Evolutionary conservation across 2,329 filamentous ascomycete species (phyloP), one percentile per base, ranked within the genome.

Genomic region (Pseudopyricularia cyperi): DNA sequence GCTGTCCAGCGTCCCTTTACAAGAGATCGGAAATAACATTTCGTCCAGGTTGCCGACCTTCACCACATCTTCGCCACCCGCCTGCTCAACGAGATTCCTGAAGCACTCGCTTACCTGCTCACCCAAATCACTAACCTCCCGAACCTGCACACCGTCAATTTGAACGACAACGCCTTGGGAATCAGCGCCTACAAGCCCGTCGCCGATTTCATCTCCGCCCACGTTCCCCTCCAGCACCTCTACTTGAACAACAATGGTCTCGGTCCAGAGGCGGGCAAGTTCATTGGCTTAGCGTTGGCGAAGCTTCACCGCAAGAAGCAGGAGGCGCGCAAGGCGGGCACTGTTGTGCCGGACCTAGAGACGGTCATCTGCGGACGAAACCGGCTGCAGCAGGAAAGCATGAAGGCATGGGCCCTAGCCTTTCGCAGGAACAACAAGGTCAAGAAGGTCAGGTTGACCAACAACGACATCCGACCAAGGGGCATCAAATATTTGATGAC

Each of bases 181-280:
- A 81, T 96, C 55, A 96, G 95, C 70, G 95, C 89, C 15, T 87
- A 94, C 67, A 89, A 88, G 34, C 93, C 91, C 9, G 80, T 98
- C 48, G 87, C 95, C 59, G 87, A 87, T 55, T 98, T 98, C 72
- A 81, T 98, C 56, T 83, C 87, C 52, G 78, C 83, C 54, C 91
- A 97, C 70, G 81, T 87, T 3, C 91, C 93, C 3, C 82, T 98
- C 42, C 89, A 90, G 68, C 90, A 96, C 68, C 80, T 98, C 28
- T 89, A 94, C 69, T 82, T 98, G 54, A 97, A 97, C 76, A 98
- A 98, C 76, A 98, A 98, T 68, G 93, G 93, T 28, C 80, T 98
- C 35, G 93, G 93, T 12, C 93, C 93, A 22, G 84, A 89, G 55
- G 91, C 91, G 9, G 93, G 93, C 53, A 88, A 87, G 46, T 75